Conservation (phyloP, 2,329 filamentous ascomycete genomes). For the Penicillium expansum region DNA sequence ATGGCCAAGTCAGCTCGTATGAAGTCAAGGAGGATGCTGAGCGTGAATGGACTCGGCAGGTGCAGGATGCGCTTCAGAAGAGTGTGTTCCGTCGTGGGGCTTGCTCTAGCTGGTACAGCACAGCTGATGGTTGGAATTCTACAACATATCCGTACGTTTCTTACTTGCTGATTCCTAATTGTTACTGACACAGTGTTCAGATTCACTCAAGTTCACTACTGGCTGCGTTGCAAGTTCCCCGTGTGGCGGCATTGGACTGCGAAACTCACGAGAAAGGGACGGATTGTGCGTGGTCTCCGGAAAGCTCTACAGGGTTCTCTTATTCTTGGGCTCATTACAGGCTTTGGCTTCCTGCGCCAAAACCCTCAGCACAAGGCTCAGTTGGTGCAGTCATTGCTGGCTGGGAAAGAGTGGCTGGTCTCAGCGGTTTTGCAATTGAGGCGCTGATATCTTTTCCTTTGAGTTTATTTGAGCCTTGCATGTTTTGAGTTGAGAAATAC, state of each 20-base stretch:
- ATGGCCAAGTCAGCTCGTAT: conserved; percentile 44
- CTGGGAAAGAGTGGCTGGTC: conserved; percentile 14
- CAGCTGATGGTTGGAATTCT: conserved; percentile 50
- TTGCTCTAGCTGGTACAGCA: conserved; percentile 52
- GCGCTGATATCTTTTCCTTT: background rate
- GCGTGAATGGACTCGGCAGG: conserved; percentile 46
- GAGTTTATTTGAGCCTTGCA: background rate
- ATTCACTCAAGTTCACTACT: conserved; percentile 53
- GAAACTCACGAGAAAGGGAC: conserved; percentile 50
- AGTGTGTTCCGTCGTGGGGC: conserved; percentile 50
- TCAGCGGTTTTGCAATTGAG: conserved; percentile 3
- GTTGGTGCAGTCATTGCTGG: conserved; percentile 10
- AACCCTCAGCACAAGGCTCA: conserved; percentile 10
- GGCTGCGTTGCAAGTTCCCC: conserved; percentile 51
- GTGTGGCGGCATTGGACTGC: conserved; percentile 56
- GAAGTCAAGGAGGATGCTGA: conserved; percentile 53
- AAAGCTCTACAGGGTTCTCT: conserved; percentile 20
- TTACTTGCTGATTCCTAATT: background rate
- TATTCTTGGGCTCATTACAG: conserved; percentile 19
- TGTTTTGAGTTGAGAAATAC: background rate
- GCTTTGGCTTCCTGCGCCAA: conserved; percentile 15
- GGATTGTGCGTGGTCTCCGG: conserved; percentile 30
- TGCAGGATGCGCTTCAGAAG: conserved; percentile 48
- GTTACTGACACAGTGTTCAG: conserved; percentile 28
- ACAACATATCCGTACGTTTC: conserved; percentile 46